Base-by-base conservation (phyloP, 2,329 filamentous ascomycete genomes). In the Trichoderma endophyticum region DNA sequence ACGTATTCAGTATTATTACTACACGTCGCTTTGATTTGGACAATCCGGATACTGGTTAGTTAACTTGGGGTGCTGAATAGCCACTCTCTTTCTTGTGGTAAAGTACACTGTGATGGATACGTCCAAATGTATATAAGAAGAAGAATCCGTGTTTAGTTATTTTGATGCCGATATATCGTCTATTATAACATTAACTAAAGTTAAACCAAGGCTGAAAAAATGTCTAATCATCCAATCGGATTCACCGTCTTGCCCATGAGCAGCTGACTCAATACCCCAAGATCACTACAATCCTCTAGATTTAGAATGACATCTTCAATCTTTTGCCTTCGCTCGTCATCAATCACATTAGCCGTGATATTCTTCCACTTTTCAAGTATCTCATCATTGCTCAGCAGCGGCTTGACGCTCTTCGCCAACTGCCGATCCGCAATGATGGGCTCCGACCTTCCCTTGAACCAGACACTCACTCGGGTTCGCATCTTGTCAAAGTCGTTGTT, bases 331-430 rank as follows among this genome's bases (percentile, higher is more conserved):
- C 77, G 75, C 24, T 76, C 75, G 3, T 76, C 73, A 36, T 81
- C 78, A 48, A 82, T 78, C 1, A 81, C 74, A 15, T 71, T 74
- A 11, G 73, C 68, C 3, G 78, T 78, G 15, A 82, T 70, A n/a
- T 67, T 71, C 61, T 77, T 74, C 76, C 78, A 83, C 72, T 83
- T 83, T 6, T 75, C 71, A 9, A 80, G 70, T 24, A 84, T 80
- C 62, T 83, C 81, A 12, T 80, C 77, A 72, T 83, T 82, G 3
- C 76, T 76, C 18, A 83, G 71, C 3, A 77, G 75, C 2, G 79
- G 80, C 32, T 78, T 67, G 8, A 81, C 75, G 7, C 81, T 81
- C 67, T 75, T 79, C 0, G 82, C 77, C 26, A 73, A 75, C 21
- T 61, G 39, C 21, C 59, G 51, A 9, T 70, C 59, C 3, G 36